Conservation (phyloP, 129 eudicot genomes). For the Ambrosia trifida region DNA sequence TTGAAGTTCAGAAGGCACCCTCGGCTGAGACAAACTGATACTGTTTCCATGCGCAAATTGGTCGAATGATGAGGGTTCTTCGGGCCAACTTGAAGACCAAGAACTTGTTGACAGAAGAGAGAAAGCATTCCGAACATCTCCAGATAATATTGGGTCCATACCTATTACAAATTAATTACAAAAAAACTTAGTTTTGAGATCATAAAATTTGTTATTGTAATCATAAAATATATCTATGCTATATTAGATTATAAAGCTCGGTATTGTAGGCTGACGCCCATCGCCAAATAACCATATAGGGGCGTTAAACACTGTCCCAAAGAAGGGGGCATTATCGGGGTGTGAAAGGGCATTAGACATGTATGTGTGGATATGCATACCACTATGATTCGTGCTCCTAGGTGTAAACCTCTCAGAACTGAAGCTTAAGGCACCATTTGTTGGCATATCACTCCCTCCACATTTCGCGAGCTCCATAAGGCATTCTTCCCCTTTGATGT, state of each 20-base stretch:
- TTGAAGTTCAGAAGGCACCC: constrained; percentile 36
- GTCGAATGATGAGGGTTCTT: constrained; percentile 36
- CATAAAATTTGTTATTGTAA: not conserved
- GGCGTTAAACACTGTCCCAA: no score
- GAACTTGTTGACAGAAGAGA: constrained; percentile 72
- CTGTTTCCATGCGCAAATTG: constrained; percentile 37
- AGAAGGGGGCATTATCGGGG: no score
- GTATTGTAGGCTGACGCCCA: no score
- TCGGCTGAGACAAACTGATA: constrained; percentile 41
- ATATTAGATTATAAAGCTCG: not conserved
- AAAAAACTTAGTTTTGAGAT: not conserved
- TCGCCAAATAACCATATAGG: no score
- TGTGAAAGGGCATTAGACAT: no score
- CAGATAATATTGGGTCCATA: constrained; percentile 25
- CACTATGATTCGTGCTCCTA: constrained; percentile 36
- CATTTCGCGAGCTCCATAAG: constrained; percentile 33
- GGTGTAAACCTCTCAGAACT: constrained; percentile 37
- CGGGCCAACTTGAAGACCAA: constrained; percentile 45
- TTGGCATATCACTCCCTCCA: constrained; percentile 29
- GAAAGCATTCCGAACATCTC: constrained; percentile 54
- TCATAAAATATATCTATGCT: not conserved
- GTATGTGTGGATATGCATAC: constrained; percentile 25
- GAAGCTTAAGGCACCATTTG: constrained; percentile 28
- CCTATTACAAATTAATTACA: constrained; percentile 25
- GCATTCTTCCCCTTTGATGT: constrained; percentile 40